Base-by-base conservation (phyloP, 1,284 basidiomycete genomes). In the Puccinia horiana region DNA sequence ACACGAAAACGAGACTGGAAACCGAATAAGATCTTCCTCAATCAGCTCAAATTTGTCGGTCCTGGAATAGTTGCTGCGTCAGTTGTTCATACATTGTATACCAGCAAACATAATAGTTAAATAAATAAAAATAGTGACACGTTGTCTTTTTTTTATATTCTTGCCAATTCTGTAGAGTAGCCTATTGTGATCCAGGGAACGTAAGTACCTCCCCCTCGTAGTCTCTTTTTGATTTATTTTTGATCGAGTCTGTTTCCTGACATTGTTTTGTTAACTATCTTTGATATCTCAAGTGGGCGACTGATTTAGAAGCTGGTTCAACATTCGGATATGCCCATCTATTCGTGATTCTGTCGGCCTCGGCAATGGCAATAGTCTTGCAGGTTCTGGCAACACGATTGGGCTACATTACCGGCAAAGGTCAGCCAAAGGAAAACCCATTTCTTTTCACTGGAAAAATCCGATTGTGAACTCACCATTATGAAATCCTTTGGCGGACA, bases 261-360 rank as follows among this genome's bases (percentile, higher is more conserved):
- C 23, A 5, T 23, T 6, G 14, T 54, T n/a, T 1, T 52, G 2
- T 23, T 23, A 20, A 54, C 29, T n/a, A 40, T 61, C n/a, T 40
- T 65, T 74, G 1, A 6, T 6, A 32, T 9, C 26, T 29, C 8
- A 14, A 81, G 69, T 87, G 86, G 86, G 85, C 86, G 2, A 86
- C 86, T 52, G 86, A 87, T 76, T 79, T 87, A 23, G 83, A 85
- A 72, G 86, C 86, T 0, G 86, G 87, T 20, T 85, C 85, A 26
- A 83, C 86, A 56, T 86, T 84, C 61, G 94, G 94, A 0, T 96
- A 95, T 88, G 91, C 91, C 84, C 90, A 96, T 40, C 90, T 97
- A 49, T 95, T 96, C 86, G 90, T 96, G 70, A 92, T 97, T 16
- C 89, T 97, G 16, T 84, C 86, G 81, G 85, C 86, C 8, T 85